Base-by-base conservation (phyloP, 2,329 filamentous ascomycete species). In the Penicillium sp. region DNA sequence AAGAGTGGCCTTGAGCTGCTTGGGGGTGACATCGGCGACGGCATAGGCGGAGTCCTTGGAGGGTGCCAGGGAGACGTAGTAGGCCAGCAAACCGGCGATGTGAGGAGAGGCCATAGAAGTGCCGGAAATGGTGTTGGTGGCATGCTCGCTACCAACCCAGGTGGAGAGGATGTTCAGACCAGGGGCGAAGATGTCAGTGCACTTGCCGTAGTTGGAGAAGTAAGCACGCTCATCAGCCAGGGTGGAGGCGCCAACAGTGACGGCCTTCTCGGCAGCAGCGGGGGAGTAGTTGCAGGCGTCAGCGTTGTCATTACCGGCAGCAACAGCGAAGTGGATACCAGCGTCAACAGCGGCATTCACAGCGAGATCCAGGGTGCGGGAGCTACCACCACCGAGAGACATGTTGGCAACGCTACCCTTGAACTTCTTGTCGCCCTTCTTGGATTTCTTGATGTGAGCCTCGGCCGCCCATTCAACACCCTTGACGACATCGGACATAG, bases 201-300 rank as follows among this genome's bases (percentile, higher is more conserved):
- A 99, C 85, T 93, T 94, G 78, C 94, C 94, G 79, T 88, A 97
- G 90, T 99, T 99, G 86, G 95, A 99, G 88, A 99, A 99, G 86
- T 97, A 99, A 66, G 94, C 94, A 80, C 94, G 93, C 84, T 91
- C 91, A 75, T 99, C 94, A 72, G 89, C 86, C 60, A 99, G 86
- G 68, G 91, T 94, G 46, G 92, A 96, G 67, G 94, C 94, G 79
- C 93, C 95, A 64, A 99, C 94, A 58, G 94, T 99, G 76, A 99
- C 86, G 67, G 94, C 93, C 73, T 95, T 91, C 71, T 86, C 83
- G 69, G 95, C 92, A 64, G 93, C 90, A 71, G 94, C 95, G 60
- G 94, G 94, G 41, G 94, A 99, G 86, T 97, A 99, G 84, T 94
- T 95, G 89, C 94, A 99, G 58, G 95, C 94, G 80, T 99, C 93